Conservation (phyloP, 495 filamentous ascomycete genomes). For the Cenococcum geophilum region DNA sequence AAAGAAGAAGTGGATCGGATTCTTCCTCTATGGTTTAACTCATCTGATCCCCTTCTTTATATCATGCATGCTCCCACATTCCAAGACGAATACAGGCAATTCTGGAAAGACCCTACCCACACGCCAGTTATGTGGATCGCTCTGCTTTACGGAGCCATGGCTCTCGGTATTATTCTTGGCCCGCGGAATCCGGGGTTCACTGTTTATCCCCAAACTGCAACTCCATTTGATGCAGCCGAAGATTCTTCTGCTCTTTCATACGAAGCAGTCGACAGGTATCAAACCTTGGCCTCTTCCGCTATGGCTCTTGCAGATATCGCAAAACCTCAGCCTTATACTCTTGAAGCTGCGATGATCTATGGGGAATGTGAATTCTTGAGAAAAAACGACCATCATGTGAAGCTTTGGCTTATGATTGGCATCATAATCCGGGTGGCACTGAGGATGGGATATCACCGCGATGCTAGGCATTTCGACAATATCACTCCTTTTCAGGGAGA, state of each 20-base stretch:
- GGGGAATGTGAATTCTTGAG: constrained; percentile 30
- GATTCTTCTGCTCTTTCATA: no score
- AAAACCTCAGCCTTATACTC: constrained; percentile 33
- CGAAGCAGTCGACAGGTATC: constrained; percentile 24
- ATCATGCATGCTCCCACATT: constrained; percentile 38
- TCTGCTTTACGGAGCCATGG: constrained; percentile 34
- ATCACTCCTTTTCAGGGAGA: constrained; percentile 37
- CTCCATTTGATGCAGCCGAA: background rate
- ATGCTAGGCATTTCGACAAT: constrained; percentile 33
- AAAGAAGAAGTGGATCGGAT: constrained; percentile 36
- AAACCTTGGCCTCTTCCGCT: constrained; percentile 33
- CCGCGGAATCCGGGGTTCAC: constrained; percentile 23
- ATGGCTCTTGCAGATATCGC: constrained; percentile 34
- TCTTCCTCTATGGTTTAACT: constrained; percentile 39
- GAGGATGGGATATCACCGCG: constrained; percentile 40
- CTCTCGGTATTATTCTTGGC: constrained; percentile 27
- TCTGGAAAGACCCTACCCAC: constrained; percentile 33
- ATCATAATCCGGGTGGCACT: constrained; percentile 34
- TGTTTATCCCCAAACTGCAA: background rate
- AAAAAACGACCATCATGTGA: constrained; percentile 31
- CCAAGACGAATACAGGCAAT: constrained; percentile 38
- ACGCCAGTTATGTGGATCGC: constrained; percentile 38
- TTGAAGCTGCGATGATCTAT: constrained; percentile 37
- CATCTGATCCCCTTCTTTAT: constrained; percentile 9
- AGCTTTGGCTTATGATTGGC: constrained; percentile 36